These are phyloP conservation scores for Hydrangea macrophylla DNA, from an alignment of 148 eudicot genomes.

Conservation along the genomic window DNA sequence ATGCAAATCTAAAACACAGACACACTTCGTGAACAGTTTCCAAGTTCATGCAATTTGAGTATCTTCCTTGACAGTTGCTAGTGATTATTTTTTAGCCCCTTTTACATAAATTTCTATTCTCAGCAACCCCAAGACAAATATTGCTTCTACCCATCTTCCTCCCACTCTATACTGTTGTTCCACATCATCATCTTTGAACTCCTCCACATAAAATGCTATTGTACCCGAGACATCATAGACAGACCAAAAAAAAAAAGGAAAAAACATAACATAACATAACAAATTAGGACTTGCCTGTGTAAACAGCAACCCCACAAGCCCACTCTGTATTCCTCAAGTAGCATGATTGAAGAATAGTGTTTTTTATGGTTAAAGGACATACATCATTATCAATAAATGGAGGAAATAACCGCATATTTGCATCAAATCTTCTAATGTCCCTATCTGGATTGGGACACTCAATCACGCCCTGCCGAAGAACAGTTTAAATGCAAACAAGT, in stretches of 20 bases:
- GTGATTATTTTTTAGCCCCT: not conserved
- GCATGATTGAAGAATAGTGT: conserved; percentile 97
- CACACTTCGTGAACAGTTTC: no score
- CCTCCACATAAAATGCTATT: not conserved
- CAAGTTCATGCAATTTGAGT: no score
- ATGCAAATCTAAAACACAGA: not conserved
- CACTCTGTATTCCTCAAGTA: conserved; percentile 96
- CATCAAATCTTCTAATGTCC: conserved; percentile 93
- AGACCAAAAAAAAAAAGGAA: not conserved
- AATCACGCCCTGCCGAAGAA: conserved; percentile 74
- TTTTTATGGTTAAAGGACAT: conserved; percentile 90
- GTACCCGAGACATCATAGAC: not conserved
- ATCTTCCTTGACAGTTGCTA: not conserved
- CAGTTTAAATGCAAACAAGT: conserved; percentile 4
- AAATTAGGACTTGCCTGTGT: conserved; percentile 61
- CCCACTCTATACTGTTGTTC: not conserved
- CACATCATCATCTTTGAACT: not conserved
- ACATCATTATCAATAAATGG: conserved; percentile 92
- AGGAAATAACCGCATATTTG: conserved; percentile 92
- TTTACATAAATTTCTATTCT: not conserved
- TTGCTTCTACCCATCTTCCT: not conserved
- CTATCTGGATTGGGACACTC: conserved; percentile 93
- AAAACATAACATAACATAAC: not conserved
- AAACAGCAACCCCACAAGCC: conserved; percentile 99
- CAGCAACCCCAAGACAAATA: not conserved